These are phyloP conservation scores for Lophiotrema nucula DNA, from an alignment of 495 filamentous ascomycete genomes.

Conservation along the genomic window DNA sequence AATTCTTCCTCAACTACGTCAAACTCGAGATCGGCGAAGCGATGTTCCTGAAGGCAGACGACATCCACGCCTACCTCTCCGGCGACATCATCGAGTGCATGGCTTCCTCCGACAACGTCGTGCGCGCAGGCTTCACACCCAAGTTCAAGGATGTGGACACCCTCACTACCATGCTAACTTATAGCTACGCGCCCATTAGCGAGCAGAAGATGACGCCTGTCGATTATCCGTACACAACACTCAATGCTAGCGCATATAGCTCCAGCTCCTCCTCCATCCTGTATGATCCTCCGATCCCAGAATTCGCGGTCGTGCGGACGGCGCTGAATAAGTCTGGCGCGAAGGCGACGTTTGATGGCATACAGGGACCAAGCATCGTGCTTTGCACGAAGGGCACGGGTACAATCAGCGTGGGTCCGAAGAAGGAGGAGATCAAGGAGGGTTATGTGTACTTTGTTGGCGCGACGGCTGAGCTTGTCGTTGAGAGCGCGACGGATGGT, in stretches of 20 bases:
- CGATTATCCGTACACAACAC: conserved; percentile 77
- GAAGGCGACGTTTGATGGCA: conserved; percentile 79
- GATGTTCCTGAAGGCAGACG: conserved; percentile 92
- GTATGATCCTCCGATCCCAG: conserved; percentile 95
- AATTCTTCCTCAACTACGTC: conserved; percentile 82
- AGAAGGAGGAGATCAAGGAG: conserved; percentile 67
- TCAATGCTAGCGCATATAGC: conserved; percentile 75
- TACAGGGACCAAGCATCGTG: conserved; percentile 87
- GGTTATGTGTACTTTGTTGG: conserved; percentile 93
- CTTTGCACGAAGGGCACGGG: conserved; percentile 85
- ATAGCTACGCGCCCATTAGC: conserved; percentile 87
- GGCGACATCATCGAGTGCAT: conserved; percentile 99
- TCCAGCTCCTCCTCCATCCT: conserved; percentile 66
- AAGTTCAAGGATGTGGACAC: conserved; percentile 97
- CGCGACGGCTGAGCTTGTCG: conserved; percentile 76
- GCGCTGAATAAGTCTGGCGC: conserved; percentile 66
- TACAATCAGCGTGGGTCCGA: conserved; percentile 76
- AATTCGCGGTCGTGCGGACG: conserved; percentile 87
- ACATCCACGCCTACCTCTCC: conserved; percentile 93
- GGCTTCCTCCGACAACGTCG: conserved; percentile 96
- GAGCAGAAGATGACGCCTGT: conserved; percentile 87
- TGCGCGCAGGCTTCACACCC: conserved; percentile 93
- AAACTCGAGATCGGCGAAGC: conserved; percentile 82
- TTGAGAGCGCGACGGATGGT: conserved; percentile 54
- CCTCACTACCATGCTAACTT: conserved; percentile 89